Conservation (phyloP, 345 rosid species). For the Eucalyptus grandis region DNA sequence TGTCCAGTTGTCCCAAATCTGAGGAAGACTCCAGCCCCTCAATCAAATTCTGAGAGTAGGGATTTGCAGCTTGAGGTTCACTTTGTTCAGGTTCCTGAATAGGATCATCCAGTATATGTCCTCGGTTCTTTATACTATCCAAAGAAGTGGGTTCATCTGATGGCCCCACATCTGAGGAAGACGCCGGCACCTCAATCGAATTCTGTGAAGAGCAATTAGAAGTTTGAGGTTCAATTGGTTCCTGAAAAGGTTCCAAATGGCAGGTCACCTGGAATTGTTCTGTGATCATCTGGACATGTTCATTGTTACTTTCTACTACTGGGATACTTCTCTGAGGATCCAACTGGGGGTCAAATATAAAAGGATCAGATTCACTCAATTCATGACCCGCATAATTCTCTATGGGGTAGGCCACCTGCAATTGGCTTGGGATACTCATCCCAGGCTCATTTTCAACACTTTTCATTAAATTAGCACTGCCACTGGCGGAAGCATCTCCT, state of each 20-base stretch:
- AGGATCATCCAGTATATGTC: background rate
- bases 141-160: background rate
- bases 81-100: background rate
- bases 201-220: background rate
- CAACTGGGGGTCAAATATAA: background rate
- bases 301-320: background rate
- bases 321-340: background rate
- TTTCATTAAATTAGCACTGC: background rate
- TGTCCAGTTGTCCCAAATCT: background rate
- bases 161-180: background rate
- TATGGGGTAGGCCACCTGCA: background rate
- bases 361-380: background rate
- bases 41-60: background rate
- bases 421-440: background rate
- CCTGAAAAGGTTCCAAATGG: background rate
- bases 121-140: background rate
- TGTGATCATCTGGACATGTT: background rate
- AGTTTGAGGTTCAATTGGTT: background rate
- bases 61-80: background rate
- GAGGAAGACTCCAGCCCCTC: background rate
- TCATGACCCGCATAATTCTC: background rate
- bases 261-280: background rate
- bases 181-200: background rate
- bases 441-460: background rate
- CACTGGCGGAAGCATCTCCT: background rate